Evolutionary conservation across 1,139 yeast species (phyloP).

Genomic region (Scheffersomyces illinoinensis): DNA sequence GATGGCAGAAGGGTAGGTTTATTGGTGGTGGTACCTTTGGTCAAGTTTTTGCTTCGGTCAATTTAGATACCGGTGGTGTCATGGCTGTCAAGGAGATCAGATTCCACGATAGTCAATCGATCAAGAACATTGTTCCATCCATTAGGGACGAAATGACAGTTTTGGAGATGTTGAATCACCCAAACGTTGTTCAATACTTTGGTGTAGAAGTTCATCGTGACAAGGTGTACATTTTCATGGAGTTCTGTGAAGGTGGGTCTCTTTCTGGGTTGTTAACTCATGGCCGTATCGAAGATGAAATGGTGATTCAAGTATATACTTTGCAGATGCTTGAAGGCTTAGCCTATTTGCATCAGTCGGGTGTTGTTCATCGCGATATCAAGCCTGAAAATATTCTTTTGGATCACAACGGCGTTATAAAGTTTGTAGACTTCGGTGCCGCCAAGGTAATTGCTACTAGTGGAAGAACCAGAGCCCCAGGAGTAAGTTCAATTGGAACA

Average conservation of each 20-base stretch:
- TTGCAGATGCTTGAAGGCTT: constrained; percentile 93
- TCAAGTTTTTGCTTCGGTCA: constrained; percentile 87
- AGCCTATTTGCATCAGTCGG: constrained; percentile 91
- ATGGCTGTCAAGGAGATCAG: constrained; percentile 96
- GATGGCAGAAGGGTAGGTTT: constrained; percentile 96
- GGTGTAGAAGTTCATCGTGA: constrained; percentile 98
- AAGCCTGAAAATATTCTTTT: constrained; percentile 92
- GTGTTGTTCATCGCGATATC: constrained; percentile 95
- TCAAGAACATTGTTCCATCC: constrained; percentile 81
- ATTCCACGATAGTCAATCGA: constrained; percentile 85
- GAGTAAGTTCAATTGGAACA: constrained; percentile 1
- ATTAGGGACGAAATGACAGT: constrained; percentile 97
- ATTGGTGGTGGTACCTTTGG: constrained; percentile 98
- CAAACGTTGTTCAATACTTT: constrained; percentile 91
- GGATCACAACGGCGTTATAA: constrained; percentile 90
- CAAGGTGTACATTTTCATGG: constrained; percentile 95
- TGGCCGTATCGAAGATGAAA: constrained; percentile 94
- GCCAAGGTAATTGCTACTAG: constrained; percentile 88
- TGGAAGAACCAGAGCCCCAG: constrained; percentile 46
- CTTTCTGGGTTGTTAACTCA: constrained; percentile 75
- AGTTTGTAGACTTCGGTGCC: constrained; percentile 96
- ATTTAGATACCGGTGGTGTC: constrained; percentile 91
- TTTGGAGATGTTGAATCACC: constrained; percentile 90
- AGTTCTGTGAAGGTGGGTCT: constrained; percentile 95
- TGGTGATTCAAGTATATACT: constrained; percentile 87